A percentile compares a stretch with the other conserved stretches of the same genome.
phyloP scores from a whole-genome alignment of 202 grass and related monocot genomes.

The Bolboschoenoplectus hybrid region DNA sequence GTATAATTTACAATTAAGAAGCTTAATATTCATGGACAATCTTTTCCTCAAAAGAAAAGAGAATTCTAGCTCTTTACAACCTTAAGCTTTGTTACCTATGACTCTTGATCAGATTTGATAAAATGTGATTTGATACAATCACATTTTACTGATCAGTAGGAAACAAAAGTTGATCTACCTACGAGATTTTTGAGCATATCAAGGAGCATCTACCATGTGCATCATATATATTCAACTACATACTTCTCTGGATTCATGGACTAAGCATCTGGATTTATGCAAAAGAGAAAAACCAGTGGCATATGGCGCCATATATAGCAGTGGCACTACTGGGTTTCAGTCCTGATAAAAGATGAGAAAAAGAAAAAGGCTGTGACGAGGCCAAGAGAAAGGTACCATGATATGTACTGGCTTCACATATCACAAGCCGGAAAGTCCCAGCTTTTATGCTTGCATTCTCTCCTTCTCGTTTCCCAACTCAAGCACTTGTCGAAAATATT shows the following conservation, averaged over 20 bases:
- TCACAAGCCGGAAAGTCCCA: slow-evolving; percentile 26
- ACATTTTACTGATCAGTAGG: too few relatives aligned
- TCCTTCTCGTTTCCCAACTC: slow-evolving; percentile 34
- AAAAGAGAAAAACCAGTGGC: not conserved
- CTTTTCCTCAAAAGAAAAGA: not conserved
- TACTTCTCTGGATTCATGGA: not conserved
- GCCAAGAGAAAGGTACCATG: slow-evolving; percentile 27
- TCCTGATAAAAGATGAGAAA: slow-evolving; percentile 36
- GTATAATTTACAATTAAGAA: too few relatives aligned
- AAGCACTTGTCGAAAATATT: not conserved
- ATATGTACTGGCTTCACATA: slow-evolving; percentile 32
- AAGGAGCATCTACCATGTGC: slow-evolving; percentile 3
- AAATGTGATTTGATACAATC: too few relatives aligned
- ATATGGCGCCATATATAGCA: slow-evolving; percentile 17
- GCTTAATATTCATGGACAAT: too few relatives aligned
- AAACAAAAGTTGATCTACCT: too few relatives aligned
- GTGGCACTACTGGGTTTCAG: not conserved
- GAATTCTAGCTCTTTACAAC: too few relatives aligned
- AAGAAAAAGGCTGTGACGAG: slow-evolving; percentile 27
- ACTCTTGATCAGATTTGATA: too few relatives aligned
- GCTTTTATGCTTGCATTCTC: not conserved
- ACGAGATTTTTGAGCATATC: too few relatives aligned
- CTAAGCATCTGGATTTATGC: slow-evolving; percentile 12
- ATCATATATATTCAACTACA: not conserved
- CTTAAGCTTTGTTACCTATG: too few relatives aligned